These are phyloP conservation scores for Colletotrichum plurivorum DNA, from an alignment of 2,329 filamentous ascomycete genomes.

Conservation along the genomic window DNA sequence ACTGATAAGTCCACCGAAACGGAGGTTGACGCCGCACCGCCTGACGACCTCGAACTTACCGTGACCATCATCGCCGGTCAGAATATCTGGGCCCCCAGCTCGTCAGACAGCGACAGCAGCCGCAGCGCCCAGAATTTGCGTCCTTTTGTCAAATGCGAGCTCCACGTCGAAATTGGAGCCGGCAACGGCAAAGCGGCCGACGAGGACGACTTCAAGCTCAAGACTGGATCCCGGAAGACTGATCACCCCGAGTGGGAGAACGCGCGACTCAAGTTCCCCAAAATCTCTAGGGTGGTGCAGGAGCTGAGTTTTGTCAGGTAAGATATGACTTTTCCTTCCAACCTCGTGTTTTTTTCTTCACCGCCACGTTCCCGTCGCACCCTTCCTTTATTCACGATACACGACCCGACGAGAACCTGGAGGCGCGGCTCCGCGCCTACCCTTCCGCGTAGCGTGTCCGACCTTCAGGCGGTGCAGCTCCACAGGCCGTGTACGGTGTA, in stretches of 20 bases:
- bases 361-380: constrained; percentile 29
- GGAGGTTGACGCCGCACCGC: constrained; percentile 62
- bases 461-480: constrained; percentile 14
- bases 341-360: constrained; percentile 21
- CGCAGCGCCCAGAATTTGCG: constrained; percentile 62
- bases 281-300: constrained; percentile 72
- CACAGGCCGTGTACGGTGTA: constrained; percentile 7
- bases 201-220: constrained; percentile 71
- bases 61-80: constrained; percentile 85
- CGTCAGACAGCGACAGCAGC: constrained; percentile 47
- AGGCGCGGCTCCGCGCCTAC: constrained; percentile 25
- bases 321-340: constrained; percentile 49
- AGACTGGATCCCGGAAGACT: constrained; percentile 68
- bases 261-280: constrained; percentile 71
- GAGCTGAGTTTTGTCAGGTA: constrained; percentile 82
- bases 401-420: constrained; percentile 1
- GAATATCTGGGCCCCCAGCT: constrained; percentile 73
- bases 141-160: constrained; percentile 83
- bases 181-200: constrained; percentile 57
- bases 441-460: constrained; percentile 16
- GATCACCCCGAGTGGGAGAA: constrained; percentile 73
- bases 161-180: constrained; percentile 79
- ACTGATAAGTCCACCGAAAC: constrained; percentile 54
- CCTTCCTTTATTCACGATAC: neutral
- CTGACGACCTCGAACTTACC: constrained; percentile 73